Evolutionary conservation across 257 asterid genomes (phyloP).

Genomic region (Gardenia jasminoides): DNA sequence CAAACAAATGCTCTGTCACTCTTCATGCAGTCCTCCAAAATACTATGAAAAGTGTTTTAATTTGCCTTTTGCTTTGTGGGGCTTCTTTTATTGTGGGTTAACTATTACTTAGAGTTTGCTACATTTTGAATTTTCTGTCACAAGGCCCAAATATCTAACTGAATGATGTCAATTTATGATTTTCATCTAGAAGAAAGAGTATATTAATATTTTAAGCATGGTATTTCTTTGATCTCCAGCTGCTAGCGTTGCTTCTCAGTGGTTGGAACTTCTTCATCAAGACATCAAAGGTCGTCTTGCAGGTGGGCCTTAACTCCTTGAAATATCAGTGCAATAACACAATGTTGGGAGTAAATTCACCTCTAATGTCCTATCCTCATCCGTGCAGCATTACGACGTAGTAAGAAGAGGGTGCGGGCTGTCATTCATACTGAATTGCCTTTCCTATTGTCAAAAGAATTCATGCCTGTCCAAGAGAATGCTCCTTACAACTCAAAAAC

Average conservation of each 20-base stretch:
- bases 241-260: slow-evolving; percentile 87
- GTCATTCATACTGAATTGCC: slow-evolving; percentile 77
- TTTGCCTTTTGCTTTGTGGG: neutral
- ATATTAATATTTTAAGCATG: neutral
- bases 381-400: slow-evolving; percentile 72
- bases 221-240: slow-evolving; percentile 46
- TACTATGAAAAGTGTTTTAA: neutral
- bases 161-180: neutral
- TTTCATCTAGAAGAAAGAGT: neutral
- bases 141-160: neutral
- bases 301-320: slow-evolving; percentile 38
- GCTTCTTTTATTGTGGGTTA: neutral
- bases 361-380: slow-evolving; percentile 15
- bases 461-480: slow-evolving; percentile 47
- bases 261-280: slow-evolving; percentile 93
- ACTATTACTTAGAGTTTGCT: neutral
- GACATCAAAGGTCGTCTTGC: slow-evolving; percentile 88
- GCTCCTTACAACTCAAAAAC: slow-evolving; percentile 20
- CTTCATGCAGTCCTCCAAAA: neutral
- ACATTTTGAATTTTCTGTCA: neutral
- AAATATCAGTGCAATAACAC: slow-evolving; percentile 1
- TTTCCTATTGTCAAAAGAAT: slow-evolving; percentile 58
- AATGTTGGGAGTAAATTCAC: slow-evolving; percentile 2
- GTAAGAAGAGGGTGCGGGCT: slow-evolving; percentile 73
- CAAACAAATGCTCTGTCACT: neutral